A percentile compares a stretch with the other conserved stretches of the same genome.
These are phyloP conservation scores for Lophiostoma macrostomum DNA, from an alignment of 495 filamentous ascomycete species.

Conservation along the genomic window DNA sequence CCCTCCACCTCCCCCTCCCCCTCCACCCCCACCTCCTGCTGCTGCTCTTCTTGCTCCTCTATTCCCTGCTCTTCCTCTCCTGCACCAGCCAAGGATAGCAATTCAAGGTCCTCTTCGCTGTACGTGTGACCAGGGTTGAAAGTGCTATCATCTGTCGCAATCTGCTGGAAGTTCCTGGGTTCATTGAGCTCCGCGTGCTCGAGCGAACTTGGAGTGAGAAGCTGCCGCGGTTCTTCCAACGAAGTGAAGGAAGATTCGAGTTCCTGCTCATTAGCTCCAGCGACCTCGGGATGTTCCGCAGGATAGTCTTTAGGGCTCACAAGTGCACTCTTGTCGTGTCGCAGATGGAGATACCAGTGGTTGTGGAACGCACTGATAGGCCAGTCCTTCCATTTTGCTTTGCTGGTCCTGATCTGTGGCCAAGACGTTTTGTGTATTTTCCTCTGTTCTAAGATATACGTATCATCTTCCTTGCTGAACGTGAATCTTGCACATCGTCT, in stretches of 20 bases:
- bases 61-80: neutral
- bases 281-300: neutral
- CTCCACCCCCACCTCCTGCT: neutral
- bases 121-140: neutral
- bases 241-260: too few species aligned
- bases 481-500: neutral
- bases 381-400: neutral
- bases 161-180: neutral
- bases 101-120: constrained; percentile 7
- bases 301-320: neutral
- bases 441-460: constrained; percentile 10
- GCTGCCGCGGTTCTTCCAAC: neutral
- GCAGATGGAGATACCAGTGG: neutral
- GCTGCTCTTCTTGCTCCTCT: neutral
- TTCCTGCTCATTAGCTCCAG: neutral
- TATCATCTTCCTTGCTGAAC: constrained; percentile 7
- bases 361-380: neutral
- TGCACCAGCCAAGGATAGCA: neutral
- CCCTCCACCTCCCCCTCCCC: neutral
- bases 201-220: constrained; percentile 10
- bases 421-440: neutral
- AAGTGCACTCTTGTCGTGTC: neutral
- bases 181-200: neutral
- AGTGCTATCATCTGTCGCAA: neutral
- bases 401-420: constrained; percentile 3